phyloP scores from a whole-genome alignment of 148 eudicot species.

The Tetragonia tetragonoides region DNA sequence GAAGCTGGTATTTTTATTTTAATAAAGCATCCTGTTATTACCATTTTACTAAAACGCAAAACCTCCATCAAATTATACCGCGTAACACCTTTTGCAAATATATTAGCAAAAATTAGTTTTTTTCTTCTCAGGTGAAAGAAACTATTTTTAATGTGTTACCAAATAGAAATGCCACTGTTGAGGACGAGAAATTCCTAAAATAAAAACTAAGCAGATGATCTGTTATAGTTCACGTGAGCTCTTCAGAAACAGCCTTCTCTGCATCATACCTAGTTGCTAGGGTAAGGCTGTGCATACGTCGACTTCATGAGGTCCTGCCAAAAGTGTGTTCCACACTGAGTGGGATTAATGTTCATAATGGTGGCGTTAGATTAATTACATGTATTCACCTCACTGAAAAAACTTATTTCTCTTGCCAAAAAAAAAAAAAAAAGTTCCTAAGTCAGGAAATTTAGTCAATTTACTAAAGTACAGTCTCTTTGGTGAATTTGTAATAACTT shows the following conservation, averaged over 20 bases:
- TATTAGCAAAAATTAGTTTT: too few species aligned
- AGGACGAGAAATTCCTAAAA: not conserved
- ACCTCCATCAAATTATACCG: not conserved
- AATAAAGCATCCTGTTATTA: too few species aligned
- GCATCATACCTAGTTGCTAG: not conserved
- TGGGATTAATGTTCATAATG: not conserved
- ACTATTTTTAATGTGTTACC: not conserved
- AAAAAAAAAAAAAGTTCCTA: too few species aligned
- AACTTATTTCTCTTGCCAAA: too few species aligned
- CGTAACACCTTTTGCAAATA: too few species aligned
- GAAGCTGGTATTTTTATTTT: not conserved
- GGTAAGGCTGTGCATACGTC: not conserved
- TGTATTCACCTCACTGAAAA: too few species aligned
- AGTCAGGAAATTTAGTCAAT: too few species aligned
- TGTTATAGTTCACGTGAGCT: not conserved
- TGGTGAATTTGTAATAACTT: too few species aligned
- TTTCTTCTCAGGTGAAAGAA: not conserved
- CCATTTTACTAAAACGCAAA: not conserved
- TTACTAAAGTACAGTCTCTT: too few species aligned
- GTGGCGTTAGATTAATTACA: not conserved
- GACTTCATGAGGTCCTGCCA: not conserved
- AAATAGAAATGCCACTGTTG: not conserved
- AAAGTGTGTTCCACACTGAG: not conserved
- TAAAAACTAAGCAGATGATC: not conserved
- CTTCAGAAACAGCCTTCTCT: not conserved